A percentile compares a stretch with the other conserved stretches of the same genome.
phyloP scores from a whole-genome alignment of 495 filamentous ascomycete genomes.

The Talaromyces stipitatus region DNA sequence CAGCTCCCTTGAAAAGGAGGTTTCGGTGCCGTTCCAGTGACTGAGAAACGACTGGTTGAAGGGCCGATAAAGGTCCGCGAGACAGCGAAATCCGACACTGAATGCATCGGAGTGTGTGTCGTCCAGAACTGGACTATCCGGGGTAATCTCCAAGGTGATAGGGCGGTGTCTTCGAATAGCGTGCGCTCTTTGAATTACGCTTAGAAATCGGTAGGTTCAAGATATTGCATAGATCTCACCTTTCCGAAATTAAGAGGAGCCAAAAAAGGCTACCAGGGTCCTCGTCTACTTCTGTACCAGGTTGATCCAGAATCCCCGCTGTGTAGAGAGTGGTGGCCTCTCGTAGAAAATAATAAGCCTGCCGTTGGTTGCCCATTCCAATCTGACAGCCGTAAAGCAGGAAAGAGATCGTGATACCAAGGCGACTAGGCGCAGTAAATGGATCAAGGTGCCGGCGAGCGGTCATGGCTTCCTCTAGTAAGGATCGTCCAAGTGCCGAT shows the following conservation, averaged over 20 bases:
- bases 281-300: constrained; percentile 17
- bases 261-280: constrained; percentile 53
- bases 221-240: constrained; percentile 28
- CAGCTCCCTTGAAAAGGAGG: constrained; percentile 49
- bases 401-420: constrained; percentile 59
- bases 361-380: constrained; percentile 61
- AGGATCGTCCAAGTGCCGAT: constrained; percentile 38
- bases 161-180: constrained; percentile 69
- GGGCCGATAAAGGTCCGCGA: constrained; percentile 60
- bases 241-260: constrained; percentile 64
- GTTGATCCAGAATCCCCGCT: constrained; percentile 31
- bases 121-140: constrained; percentile 54
- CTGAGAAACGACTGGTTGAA: constrained; percentile 65
- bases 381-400: constrained; percentile 66
- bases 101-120: constrained; percentile 20
- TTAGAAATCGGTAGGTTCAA: background rate
- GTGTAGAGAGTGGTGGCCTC: constrained; percentile 58
- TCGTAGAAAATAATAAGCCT: constrained; percentile 66
- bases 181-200: constrained; percentile 43
- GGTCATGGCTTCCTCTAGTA: constrained; percentile 64
- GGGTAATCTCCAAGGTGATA: constrained; percentile 58
- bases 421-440: constrained; percentile 52
- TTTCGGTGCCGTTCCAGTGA: constrained; percentile 64
- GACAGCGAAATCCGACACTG: constrained; percentile 49
- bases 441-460: constrained; percentile 64